These are phyloP conservation scores for Colletotrichum paranaense DNA, from an alignment of 2,329 filamentous ascomycete genomes.

Conservation along the genomic window DNA sequence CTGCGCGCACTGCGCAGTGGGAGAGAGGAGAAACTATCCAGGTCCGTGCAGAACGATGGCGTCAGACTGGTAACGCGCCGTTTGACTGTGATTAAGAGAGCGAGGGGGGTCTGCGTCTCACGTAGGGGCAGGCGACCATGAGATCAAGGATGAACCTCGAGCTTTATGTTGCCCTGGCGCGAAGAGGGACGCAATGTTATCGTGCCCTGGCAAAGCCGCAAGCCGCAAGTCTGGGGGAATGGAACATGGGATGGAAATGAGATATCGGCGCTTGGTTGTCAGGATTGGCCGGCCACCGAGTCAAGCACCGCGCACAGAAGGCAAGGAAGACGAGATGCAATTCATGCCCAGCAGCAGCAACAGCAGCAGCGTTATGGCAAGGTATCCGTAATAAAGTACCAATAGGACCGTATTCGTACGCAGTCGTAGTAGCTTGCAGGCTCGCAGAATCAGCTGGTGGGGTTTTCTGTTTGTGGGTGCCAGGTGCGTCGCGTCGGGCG, in stretches of 20 bases:
- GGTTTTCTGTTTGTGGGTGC: background rate
- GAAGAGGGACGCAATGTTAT: background rate
- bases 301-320: slow-evolving; percentile 11
- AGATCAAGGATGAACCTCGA: slow-evolving; percentile 32
- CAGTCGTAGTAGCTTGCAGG: background rate
- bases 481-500: slow-evolving; percentile 24
- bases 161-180: background rate
- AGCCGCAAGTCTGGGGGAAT: background rate
- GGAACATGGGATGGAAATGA: slow-evolving; percentile 20
- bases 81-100: slow-evolving; percentile 21
- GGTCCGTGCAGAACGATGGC: slow-evolving; percentile 30
- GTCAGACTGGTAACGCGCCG: slow-evolving; percentile 24
- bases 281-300: slow-evolving; percentile 19
- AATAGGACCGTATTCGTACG: background rate
- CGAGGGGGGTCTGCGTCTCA: slow-evolving; percentile 26
- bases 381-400: background rate
- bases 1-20: too few relatives aligned
- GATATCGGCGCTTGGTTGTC: background rate
- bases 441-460: background rate
- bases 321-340: background rate
- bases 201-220: background rate
- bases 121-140: slow-evolving; percentile 19
- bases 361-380: background rate
- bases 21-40: background rate
- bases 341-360: background rate